These are phyloP conservation scores for Colletotrichum paranaense DNA, from an alignment of 2,329 filamentous ascomycete genomes.

Conservation along the genomic window DNA sequence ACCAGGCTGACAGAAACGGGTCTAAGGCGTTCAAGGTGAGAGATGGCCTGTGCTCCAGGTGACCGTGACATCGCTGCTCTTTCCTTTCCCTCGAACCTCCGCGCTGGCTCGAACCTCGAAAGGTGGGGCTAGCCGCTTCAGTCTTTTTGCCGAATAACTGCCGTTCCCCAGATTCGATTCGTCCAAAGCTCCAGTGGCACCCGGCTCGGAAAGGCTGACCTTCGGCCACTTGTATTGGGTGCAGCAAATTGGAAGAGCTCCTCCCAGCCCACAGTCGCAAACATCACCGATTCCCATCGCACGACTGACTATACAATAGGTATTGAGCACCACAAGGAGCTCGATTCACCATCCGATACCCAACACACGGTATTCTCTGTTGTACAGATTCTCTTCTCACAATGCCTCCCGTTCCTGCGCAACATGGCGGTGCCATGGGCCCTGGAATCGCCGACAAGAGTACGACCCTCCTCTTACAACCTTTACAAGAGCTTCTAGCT, in stretches of 20 bases:
- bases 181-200: conserved; percentile 24
- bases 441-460: conserved; percentile 67
- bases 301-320: neutral
- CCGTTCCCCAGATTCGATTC: conserved; percentile 32
- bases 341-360: neutral
- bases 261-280: conserved; percentile 26
- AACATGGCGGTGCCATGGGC: conserved; percentile 53
- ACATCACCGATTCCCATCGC: neutral
- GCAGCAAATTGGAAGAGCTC: conserved; percentile 33
- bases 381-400: neutral
- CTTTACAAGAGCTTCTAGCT: conserved; percentile 35
- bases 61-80: conserved; percentile 22
- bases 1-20: conserved; percentile 1
- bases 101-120: no score
- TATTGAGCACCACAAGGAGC: conserved; percentile 18
- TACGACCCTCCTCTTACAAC: conserved; percentile 43
- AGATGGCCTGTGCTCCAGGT: conserved; percentile 28
- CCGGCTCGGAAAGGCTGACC: neutral
- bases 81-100: neutral
- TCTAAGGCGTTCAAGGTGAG: neutral
- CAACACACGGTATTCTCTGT: neutral
- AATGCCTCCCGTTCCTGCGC: conserved; percentile 56
- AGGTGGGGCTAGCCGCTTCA: neutral
- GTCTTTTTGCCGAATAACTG: conserved; percentile 28
- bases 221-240: neutral